Evolutionary conservation across 225 moss, liverwort and hornwort species (phyloP), one percentile per base, ranked within the genome.

Genomic region (Rhytidiadelphus loreus): DNA sequence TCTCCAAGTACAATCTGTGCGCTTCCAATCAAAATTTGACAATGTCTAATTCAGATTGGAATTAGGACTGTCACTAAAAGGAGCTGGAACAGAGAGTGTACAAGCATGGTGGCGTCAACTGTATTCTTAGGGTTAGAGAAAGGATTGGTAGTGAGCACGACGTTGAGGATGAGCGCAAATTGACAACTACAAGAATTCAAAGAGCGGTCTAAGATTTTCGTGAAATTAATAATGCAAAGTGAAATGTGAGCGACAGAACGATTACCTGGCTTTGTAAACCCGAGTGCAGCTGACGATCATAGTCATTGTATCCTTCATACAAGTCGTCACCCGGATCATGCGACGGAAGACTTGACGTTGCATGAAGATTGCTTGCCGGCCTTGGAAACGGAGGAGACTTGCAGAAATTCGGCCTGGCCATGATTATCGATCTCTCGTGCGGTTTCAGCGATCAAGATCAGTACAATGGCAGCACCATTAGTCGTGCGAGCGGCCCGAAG

Each of bases 221-320:
- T 53, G 11, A 59, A 92, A 90, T 70, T 33, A 11, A 29, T 33
- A 11, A 29, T 52, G 43, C 53, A 33, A 10, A 39, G 10, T 44
- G 65, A 16, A 63, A 76, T n/a, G 20, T 72, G 43, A 73, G 79
- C 53, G 46, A 83, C 24, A 70, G 48, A 39, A 72, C 50, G 23
- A 77, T 53, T 83, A 92, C 95, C 87, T 89, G 89, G 32, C 83
- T 80, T 82, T 85, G 90, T 72, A 80, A 63, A 60, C 83, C 75
- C 53, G 86, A 86, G 57, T 88, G 90, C 22, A 93, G 88, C 70
- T 96, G 88, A 68, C 92, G 85, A 88, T 95, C 92, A 21, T 90
- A 94, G 53, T 93, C 93, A 59, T 93, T 91, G 90, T 96, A 96
- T 74, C 96, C 95, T 86, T 96, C 94, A 76, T 91, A 96, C 53